Evolutionary conservation across 257 asterid species (phyloP), one percentile per base, ranked within the genome.

Genomic region (Solanum dulcamara): DNA sequence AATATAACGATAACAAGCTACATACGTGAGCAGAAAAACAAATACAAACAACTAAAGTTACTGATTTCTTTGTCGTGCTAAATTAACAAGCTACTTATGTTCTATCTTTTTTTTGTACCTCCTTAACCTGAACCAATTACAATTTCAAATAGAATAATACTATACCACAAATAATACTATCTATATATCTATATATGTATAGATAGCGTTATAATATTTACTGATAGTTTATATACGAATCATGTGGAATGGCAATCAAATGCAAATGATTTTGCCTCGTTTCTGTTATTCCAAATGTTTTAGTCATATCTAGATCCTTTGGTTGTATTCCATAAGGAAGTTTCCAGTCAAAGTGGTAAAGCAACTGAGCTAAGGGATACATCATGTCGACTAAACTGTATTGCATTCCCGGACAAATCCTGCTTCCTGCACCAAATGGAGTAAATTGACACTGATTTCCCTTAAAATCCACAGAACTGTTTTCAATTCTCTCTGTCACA

Each of bases 401-500:
- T 2, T 42, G 37, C 5, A 68, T 81, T 4, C 88, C 83, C 40
- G 86, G 88, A 33, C 85, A 86, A 1, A 81, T 68, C 50, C 88
- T 75, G 35, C 70, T 83, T 44, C 86, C 89, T 17, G 86, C 86
- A 42, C 89, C 85, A 83, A 83, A 86, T 26, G 89, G 89, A 7
- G 83, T 30, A 37, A 11, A 77, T 33, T 87, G 60, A 35, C n/a
- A 80, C 20, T 81, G n/a, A 30, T 66, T 48, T 55, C 87, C 89
- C 2, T 5, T 13, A 28, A 60, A 84, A 84, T 87, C 87, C 22
- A 42, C 9, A n/a, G 26, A 62, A 70, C 24, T 87, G 17, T 71
- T 72, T 15, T 85, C 88, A 85, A 80, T 85, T 72, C 89, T 80
- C n/a, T 87, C 86, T 0, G 88, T 86, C 12, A 13, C 4, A 37